Conservation (phyloP, 495 filamentous ascomycete species). For the Neurospora hispaniola region DNA sequence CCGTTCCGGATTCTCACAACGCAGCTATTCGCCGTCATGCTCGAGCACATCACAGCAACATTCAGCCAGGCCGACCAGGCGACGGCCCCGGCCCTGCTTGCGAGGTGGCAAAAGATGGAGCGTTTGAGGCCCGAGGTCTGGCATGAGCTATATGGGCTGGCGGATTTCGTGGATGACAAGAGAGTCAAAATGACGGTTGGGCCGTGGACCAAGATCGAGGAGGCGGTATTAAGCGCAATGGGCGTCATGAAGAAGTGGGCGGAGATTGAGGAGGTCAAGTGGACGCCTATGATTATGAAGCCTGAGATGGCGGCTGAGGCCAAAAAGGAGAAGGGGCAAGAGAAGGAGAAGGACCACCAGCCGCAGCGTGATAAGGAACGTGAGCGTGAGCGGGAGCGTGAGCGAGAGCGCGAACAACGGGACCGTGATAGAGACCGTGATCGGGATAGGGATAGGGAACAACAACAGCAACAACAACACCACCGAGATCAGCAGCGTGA, state of each 20-base stretch:
- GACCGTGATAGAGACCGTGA: constrained; percentile 5
- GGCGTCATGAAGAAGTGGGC: constrained; percentile 21
- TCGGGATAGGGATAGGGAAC: constrained; percentile 2
- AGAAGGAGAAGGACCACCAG: neutral
- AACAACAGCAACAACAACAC: neutral
- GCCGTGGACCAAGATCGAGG: constrained; percentile 27
- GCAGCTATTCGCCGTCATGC: constrained; percentile 26
- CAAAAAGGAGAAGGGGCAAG: constrained; percentile 2
- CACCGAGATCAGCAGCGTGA: neutral
- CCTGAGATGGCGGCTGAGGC: neutral
- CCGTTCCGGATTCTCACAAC: constrained; percentile 20
- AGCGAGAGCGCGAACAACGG: constrained; percentile 2
- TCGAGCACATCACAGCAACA: constrained; percentile 25
- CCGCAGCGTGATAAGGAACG: neutral
- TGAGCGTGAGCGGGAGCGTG: constrained; percentile 2
- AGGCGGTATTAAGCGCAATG: constrained; percentile 16
- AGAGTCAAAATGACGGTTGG: constrained; percentile 19
- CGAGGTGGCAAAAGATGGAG: constrained; percentile 10
- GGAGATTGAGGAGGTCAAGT: constrained; percentile 21
- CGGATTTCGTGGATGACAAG: constrained; percentile 14
- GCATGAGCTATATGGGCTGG: constrained; percentile 10
- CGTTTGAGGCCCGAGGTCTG: constrained; percentile 15
- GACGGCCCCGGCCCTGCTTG: constrained; percentile 6
- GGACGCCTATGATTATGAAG: constrained; percentile 13
- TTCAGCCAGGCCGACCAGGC: constrained; percentile 16